phyloP scores from a whole-genome alignment of 78 protist genomes.

The Dictyostelium purpureum region DNA sequence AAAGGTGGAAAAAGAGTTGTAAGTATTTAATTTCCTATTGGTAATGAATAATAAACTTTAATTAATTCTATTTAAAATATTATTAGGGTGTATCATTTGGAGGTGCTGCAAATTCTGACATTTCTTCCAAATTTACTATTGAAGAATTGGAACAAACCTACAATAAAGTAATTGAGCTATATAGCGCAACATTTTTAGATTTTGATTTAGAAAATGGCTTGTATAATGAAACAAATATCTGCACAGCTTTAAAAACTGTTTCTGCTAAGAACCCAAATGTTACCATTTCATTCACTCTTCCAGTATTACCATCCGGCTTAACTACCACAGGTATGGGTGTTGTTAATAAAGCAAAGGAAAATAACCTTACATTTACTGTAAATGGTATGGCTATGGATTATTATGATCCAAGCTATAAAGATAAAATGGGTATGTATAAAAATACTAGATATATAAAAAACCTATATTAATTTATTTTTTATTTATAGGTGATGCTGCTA shows the following conservation, averaged over 20 bases:
- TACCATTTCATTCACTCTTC: not conserved
- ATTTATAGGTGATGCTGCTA: not conserved
- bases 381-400: slow-evolving; percentile 17
- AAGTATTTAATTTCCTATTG: too few species aligned
- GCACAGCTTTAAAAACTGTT: not conserved
- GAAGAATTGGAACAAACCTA: not conserved
- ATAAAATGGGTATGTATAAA: too few species aligned
- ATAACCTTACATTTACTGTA: not conserved
- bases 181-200: not conserved
- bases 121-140: not conserved
- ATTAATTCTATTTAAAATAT: too few species aligned
- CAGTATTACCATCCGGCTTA: not conserved
- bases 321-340: not conserved
- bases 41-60: too few species aligned
- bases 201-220: not conserved
- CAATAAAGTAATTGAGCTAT: not conserved
- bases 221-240: not conserved
- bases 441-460: too few species aligned
- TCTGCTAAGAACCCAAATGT: not conserved
- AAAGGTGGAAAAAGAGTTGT: not conserved
- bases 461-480: too few species aligned
- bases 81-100: slow-evolving; percentile 11
- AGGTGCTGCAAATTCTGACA: not conserved
- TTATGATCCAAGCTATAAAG: too few species aligned
- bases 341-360: not conserved